Conservation (phyloP, 768 basidiomycete species). For the Suillus alpinus region DNA sequence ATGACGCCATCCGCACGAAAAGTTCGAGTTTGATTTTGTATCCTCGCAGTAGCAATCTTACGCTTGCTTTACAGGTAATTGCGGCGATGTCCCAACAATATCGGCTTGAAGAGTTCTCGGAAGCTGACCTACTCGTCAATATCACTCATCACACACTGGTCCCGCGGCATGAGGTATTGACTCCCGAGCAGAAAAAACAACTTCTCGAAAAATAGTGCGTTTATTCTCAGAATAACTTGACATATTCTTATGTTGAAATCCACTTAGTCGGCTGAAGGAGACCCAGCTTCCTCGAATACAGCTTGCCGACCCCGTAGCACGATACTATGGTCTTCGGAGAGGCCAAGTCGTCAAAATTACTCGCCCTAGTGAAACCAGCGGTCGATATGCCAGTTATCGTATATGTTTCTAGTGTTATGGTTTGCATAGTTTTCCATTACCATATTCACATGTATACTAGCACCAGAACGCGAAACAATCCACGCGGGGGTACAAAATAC, state of each 20-base stretch:
- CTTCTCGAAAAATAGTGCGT: conserved; percentile 93
- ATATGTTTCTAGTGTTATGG: conserved; percentile 68
- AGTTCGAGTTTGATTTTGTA: conserved; percentile 40
- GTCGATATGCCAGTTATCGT: conserved; percentile 89
- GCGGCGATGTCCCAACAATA: conserved; percentile 85
- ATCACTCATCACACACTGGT: conserved; percentile 96
- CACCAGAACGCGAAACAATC: background rate
- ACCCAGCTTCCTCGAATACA: conserved; percentile 98
- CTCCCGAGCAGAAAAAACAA: conserved; percentile 79
- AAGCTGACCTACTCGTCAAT: conserved; percentile 94
- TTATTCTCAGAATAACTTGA: conserved; percentile 4
- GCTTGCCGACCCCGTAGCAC: conserved; percentile 93
- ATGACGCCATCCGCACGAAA: conserved; percentile 98
- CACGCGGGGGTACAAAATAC: conserved; percentile 5
- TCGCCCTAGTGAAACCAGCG: conserved; percentile 93
- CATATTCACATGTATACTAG: conserved; percentile 4
- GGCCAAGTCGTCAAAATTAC: conserved; percentile 99
- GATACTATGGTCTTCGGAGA: conserved; percentile 93
- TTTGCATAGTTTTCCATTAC: background rate
- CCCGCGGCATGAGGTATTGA: conserved; percentile 87
- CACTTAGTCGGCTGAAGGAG: conserved; percentile 86
- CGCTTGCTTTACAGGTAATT: conserved; percentile 63
- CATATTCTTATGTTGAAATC: conserved; percentile 2
- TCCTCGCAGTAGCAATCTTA: background rate
- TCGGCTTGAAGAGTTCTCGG: conserved; percentile 93